Percentiles rank a stretch among this genome's conserved stretches.
phyloP scores from a whole-genome alignment of 1,284 basidiomycete genomes.

The Heterobasidion occidentale region DNA sequence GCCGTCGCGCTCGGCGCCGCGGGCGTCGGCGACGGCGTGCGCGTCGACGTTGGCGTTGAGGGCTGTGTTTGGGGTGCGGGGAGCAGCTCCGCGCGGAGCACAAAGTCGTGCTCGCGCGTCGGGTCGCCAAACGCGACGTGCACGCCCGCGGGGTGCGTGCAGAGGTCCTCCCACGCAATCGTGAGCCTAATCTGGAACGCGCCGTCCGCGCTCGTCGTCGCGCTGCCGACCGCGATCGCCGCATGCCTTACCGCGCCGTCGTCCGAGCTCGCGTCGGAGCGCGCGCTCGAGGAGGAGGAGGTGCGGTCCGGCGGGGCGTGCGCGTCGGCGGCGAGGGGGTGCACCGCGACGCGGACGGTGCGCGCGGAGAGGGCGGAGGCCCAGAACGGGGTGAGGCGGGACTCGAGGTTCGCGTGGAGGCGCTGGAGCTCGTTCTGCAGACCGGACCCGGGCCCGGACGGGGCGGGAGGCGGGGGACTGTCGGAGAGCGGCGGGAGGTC shows the following conservation, averaged over 20 bases:
- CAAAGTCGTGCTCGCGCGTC: slow-evolving; percentile 45
- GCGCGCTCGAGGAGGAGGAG: slow-evolving; percentile 2
- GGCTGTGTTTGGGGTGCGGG: not conserved
- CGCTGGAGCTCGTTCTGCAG: slow-evolving; percentile 31
- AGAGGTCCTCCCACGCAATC: slow-evolving; percentile 63
- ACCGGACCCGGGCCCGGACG: not conserved
- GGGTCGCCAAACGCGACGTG: slow-evolving; percentile 52
- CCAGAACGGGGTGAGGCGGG: slow-evolving; percentile 74
- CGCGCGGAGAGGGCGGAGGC: slow-evolving; percentile 57
- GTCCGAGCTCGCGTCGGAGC: slow-evolving; percentile 11
- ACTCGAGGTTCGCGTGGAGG: slow-evolving; percentile 67
- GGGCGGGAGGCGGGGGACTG: not conserved
- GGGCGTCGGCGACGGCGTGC: not conserved
- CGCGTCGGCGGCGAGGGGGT: slow-evolving; percentile 24
- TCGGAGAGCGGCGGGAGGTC: slow-evolving; percentile 5
- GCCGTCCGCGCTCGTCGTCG: slow-evolving; percentile 58
- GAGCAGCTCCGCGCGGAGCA: slow-evolving; percentile 46
- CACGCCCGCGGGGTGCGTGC: slow-evolving; percentile 47
- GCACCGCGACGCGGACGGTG: slow-evolving; percentile 48
- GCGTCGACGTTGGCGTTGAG: not conserved
- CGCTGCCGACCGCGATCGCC: slow-evolving; percentile 42
- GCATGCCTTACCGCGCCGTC: slow-evolving; percentile 21
- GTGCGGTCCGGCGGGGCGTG: no score
- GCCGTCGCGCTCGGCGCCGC: slow-evolving; percentile 22
- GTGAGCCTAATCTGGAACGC: slow-evolving; percentile 58